These are phyloP conservation scores for Alnus rubra DNA, from an alignment of 306 rosid genomes.

Conservation along the genomic window DNA sequence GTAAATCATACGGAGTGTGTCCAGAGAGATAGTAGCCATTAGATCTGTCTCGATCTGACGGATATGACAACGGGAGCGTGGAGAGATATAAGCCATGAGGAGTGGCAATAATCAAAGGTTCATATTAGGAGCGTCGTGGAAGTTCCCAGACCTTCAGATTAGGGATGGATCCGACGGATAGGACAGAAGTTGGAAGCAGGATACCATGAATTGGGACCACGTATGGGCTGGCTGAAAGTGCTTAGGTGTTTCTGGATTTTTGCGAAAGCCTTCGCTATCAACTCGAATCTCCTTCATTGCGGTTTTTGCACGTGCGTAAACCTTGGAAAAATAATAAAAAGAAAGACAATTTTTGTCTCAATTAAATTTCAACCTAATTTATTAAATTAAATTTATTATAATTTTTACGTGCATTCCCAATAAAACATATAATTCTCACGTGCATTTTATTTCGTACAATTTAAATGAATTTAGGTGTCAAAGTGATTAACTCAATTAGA, in stretches of 20 bases:
- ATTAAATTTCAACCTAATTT: too few relatives aligned
- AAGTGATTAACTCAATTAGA: too few relatives aligned
- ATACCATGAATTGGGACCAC: slow-evolving; percentile 37
- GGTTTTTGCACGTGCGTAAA: background rate
- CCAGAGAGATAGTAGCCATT: slow-evolving; percentile 28
- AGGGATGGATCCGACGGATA: slow-evolving; percentile 32
- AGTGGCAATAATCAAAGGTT: slow-evolving; percentile 61
- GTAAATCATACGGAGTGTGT: background rate
- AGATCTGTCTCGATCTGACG: slow-evolving; percentile 29
- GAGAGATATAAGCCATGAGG: slow-evolving; percentile 53
- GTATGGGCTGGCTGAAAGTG: slow-evolving; percentile 16
- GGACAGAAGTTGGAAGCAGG: background rate
- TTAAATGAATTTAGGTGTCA: too few relatives aligned
- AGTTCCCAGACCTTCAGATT: slow-evolving; percentile 22
- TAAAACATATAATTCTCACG: too few relatives aligned
- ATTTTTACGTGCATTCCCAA: too few relatives aligned
- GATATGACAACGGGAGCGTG: slow-evolving; percentile 42
- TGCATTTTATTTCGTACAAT: too few relatives aligned
- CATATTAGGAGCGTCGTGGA: slow-evolving; percentile 51
- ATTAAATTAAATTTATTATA: too few relatives aligned
- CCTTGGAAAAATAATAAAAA: too few relatives aligned
- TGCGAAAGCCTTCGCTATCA: background rate
- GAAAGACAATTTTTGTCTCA: too few relatives aligned
- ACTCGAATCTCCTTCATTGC: slow-evolving; percentile 8
- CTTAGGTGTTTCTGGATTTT: slow-evolving; percentile 9